A percentile compares a stretch with the other conserved stretches of the same genome.
These are phyloP conservation scores for Beauveria australis DNA, from an alignment of 2,329 filamentous ascomycete genomes.

Conservation along the genomic window DNA sequence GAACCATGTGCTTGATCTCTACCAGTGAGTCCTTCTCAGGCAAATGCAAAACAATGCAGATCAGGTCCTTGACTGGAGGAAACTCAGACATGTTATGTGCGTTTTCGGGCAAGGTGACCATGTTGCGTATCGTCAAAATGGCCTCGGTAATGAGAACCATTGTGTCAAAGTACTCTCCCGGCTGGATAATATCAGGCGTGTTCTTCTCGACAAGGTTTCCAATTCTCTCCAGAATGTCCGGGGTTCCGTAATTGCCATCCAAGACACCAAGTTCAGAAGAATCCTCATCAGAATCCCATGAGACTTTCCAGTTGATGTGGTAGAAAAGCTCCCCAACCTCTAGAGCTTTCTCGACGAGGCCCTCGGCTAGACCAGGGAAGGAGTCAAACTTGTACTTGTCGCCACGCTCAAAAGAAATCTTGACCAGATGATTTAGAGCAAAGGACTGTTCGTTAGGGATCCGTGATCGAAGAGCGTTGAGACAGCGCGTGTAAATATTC, in stretches of 20 bases:
- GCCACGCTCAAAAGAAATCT: constrained; percentile 88
- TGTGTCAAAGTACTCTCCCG: constrained; percentile 60
- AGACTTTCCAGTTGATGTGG: constrained; percentile 71
- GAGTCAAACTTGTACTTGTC: constrained; percentile 95
- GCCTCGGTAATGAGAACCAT: constrained; percentile 79
- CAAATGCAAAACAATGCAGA: constrained; percentile 74
- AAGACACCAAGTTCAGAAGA: constrained; percentile 40
- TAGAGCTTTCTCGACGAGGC: constrained; percentile 75
- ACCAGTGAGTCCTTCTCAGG: constrained; percentile 63
- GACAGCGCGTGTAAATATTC: constrained; percentile 85
- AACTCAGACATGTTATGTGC: constrained; percentile 72
- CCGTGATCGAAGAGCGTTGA: constrained; percentile 73
- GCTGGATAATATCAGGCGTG: constrained; percentile 61
- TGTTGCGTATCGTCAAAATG: constrained; percentile 81
- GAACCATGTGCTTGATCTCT: constrained; percentile 82
- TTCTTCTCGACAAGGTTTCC: constrained; percentile 50
- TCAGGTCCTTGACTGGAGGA: constrained; percentile 66
- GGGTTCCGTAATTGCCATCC: constrained; percentile 42
- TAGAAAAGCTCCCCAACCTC: constrained; percentile 74
- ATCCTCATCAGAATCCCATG: constrained; percentile 51
- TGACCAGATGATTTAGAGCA: constrained; percentile 85
- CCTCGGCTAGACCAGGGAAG: constrained; percentile 81
- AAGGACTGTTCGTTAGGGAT: constrained; percentile 82
- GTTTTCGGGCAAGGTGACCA: constrained; percentile 90
- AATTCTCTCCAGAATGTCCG: constrained; percentile 57